A percentile compares a stretch with the other conserved stretches of the same genome.
phyloP scores from a whole-genome alignment of 495 filamentous ascomycete species.

The Penicillium atrosanguineum region DNA sequence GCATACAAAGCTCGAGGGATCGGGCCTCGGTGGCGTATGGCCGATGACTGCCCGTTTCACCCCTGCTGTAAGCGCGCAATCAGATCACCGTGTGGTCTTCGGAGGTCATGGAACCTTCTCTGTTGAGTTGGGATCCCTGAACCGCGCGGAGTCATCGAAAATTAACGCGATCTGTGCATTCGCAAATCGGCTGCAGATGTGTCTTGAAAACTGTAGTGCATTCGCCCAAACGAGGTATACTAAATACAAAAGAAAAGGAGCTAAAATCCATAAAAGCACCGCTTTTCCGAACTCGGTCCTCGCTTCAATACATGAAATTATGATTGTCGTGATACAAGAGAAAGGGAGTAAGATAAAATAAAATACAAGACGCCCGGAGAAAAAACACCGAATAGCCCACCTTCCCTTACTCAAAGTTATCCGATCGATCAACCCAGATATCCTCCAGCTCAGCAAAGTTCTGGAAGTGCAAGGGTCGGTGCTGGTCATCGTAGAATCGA shows the following conservation, averaged over 20 bases:
- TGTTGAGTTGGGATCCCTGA: background rate
- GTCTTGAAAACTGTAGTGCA: background rate
- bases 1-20: background rate
- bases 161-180: conserved; percentile 7
- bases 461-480: conserved; percentile 91
- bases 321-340: conserved; percentile 25
- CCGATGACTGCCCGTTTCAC: conserved; percentile 6
- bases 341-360: conserved; percentile 13
- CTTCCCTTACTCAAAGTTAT: conserved; percentile 71
- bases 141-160: background rate
- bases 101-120: conserved; percentile 11
- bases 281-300: conserved; percentile 19
- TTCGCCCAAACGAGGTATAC: background rate
- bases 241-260: conserved; percentile 4
- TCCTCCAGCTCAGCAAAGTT: conserved; percentile 91
- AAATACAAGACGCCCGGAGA: conserved; percentile 11
- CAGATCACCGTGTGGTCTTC: background rate
- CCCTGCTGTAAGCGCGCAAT: conserved; percentile 8
- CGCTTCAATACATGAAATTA: conserved; percentile 28
- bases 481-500: conserved; percentile 87
- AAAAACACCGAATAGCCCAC: conserved; percentile 19
- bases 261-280: conserved; percentile 6
- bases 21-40: conserved; percentile 6
- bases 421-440: conserved; percentile 80
- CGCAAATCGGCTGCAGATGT: conserved; percentile 7